Evolutionary conservation across 768 basidiomycete genomes (phyloP).

Genomic region (Paxillus ammoniavirescens): DNA sequence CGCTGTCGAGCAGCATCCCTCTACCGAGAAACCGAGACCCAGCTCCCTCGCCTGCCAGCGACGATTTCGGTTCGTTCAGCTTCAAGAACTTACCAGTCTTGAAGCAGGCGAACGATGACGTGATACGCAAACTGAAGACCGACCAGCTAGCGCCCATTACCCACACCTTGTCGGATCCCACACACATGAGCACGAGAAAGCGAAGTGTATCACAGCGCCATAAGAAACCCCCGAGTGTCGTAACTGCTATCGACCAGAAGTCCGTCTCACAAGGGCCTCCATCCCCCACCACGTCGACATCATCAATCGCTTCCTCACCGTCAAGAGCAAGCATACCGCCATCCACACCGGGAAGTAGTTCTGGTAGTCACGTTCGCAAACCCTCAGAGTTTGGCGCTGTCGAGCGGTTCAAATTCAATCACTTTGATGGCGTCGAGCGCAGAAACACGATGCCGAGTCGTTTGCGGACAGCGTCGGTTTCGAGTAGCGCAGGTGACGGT

Average conservation of each 20-base stretch:
- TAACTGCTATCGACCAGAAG: slow-evolving; percentile 68
- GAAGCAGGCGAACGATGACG: slow-evolving; percentile 98
- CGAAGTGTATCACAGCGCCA: slow-evolving; percentile 80
- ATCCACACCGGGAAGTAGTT: slow-evolving; percentile 63
- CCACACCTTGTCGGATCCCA: slow-evolving; percentile 69
- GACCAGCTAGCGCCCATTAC: slow-evolving; percentile 82
- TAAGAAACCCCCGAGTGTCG: slow-evolving; percentile 77
- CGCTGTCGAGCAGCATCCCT: slow-evolving; percentile 16
- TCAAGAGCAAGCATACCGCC: slow-evolving; percentile 74
- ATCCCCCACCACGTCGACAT: slow-evolving; percentile 88
- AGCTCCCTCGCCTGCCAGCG: slow-evolving; percentile 57
- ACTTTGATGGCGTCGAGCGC: slow-evolving; percentile 75
- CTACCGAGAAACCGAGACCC: slow-evolving; percentile 39
- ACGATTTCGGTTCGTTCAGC: slow-evolving; percentile 97
- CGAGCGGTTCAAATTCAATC: slow-evolving; percentile 83
- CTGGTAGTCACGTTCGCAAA: slow-evolving; percentile 67
- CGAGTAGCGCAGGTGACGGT: slow-evolving; percentile 77
- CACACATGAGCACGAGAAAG: slow-evolving; percentile 57
- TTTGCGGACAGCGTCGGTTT: slow-evolving; percentile 81
- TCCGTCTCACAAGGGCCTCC: slow-evolving; percentile 72
- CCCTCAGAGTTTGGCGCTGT: slow-evolving; percentile 88
- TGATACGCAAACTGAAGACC: slow-evolving; percentile 92
- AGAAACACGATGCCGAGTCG: slow-evolving; percentile 87
- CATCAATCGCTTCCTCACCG: slow-evolving; percentile 87
- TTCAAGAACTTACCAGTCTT: slow-evolving; percentile 96